These are phyloP conservation scores for Hibiscus tridactylites DNA, from an alignment of 345 rosid genomes.

Conservation along the genomic window DNA sequence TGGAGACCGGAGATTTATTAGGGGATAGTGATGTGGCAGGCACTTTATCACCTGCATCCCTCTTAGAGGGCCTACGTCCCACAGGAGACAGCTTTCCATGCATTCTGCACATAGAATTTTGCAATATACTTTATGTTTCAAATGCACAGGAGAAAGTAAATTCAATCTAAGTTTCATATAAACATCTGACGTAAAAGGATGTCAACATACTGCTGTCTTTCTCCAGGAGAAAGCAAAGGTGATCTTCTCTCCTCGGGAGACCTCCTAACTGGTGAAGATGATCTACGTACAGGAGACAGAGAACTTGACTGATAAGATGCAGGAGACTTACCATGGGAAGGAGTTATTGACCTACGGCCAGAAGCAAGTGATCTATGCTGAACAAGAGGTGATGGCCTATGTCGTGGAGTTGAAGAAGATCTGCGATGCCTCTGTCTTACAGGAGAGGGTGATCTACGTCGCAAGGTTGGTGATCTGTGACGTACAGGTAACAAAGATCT, in stretches of 20 bases:
- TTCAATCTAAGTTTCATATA: neutral
- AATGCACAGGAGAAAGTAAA: slow-evolving; percentile 21
- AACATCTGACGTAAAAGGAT: neutral
- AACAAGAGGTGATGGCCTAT: neutral
- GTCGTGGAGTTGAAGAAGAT: slow-evolving; percentile 19
- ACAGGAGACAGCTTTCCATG: slow-evolving; percentile 19
- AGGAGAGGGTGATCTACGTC: slow-evolving; percentile 31
- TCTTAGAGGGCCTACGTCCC: slow-evolving; percentile 8
- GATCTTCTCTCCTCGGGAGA: slow-evolving; percentile 30
- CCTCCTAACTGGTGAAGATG: slow-evolving; percentile 32
- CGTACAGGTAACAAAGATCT: slow-evolving; percentile 27
- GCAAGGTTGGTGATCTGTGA: slow-evolving; percentile 25
- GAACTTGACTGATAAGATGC: slow-evolving; percentile 33
- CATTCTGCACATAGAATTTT: slow-evolving; percentile 15
- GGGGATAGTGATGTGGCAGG: slow-evolving; percentile 22
- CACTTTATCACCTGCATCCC: slow-evolving; percentile 10
- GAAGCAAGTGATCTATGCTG: slow-evolving; percentile 27
- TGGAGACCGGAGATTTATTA: slow-evolving; percentile 19
- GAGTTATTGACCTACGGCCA: slow-evolving; percentile 25
- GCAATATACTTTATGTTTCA: neutral
- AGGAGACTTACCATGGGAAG: slow-evolving; percentile 34
- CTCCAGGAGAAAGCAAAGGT: slow-evolving; percentile 34
- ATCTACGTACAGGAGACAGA: slow-evolving; percentile 37
- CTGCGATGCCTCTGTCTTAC: slow-evolving; percentile 23
- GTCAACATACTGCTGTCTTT: slow-evolving; percentile 33